A percentile compares a stretch with the other conserved stretches of the same genome.
Conservation (phyloP, 345 rosid species). For the Gossypium anomalum region DNA sequence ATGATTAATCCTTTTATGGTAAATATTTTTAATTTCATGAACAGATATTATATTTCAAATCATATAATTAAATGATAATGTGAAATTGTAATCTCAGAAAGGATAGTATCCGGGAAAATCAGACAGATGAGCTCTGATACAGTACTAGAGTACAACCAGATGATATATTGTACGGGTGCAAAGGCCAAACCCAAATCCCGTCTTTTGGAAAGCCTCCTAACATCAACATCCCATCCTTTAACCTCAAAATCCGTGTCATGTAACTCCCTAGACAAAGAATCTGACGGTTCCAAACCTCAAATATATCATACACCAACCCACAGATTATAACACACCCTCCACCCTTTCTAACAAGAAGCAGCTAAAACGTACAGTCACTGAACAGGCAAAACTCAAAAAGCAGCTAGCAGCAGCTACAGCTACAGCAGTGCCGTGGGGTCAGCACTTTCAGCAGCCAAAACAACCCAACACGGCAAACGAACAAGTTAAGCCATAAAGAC, state of each 20-base stretch:
- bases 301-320: neutral
- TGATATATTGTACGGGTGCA: neutral
- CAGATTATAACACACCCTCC: neutral
- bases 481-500: neutral
- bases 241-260: conserved; percentile 4
- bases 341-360: neutral
- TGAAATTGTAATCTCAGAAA: no score
- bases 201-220: neutral
- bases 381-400: neutral
- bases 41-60: no score
- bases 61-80: no score
- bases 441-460: conserved; percentile 4
- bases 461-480: conserved; percentile 3
- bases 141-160: neutral
- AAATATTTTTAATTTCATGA: no score
- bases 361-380: neutral
- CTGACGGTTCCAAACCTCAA: neutral
- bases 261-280: neutral
- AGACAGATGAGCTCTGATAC: neutral
- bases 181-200: neutral
- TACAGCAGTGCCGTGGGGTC: neutral
- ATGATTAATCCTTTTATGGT: no score
- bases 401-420: neutral
- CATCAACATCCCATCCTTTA: neutral
- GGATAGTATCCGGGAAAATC: neutral